Percentiles rank a stretch among this genome's conserved stretches.
phyloP scores from a whole-genome alignment of 2,329 filamentous ascomycete species.

The Mycocentrospora acerina region DNA sequence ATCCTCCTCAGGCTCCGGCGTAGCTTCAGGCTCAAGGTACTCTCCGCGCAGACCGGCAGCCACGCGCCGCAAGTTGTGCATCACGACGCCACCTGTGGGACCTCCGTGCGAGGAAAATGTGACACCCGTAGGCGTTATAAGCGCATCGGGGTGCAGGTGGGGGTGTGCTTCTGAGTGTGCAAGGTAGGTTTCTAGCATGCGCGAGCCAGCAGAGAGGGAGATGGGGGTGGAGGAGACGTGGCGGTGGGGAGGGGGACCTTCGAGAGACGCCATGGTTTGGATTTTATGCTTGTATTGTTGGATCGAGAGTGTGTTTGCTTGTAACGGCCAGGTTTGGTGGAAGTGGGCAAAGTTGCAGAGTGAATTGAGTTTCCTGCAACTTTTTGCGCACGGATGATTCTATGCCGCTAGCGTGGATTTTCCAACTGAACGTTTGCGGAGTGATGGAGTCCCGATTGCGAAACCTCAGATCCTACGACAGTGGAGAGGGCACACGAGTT shows the following conservation, averaged over 20 bases:
- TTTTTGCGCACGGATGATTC: constrained; percentile 35
- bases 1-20: constrained; percentile 43
- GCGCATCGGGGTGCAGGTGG: constrained; percentile 53
- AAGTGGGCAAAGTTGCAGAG: constrained; percentile 3
- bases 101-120: constrained; percentile 47
- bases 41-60: constrained; percentile 56
- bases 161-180: constrained; percentile 41
- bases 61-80: constrained; percentile 57
- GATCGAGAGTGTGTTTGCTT: neutral
- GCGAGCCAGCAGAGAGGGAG: constrained; percentile 35
- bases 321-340: neutral
- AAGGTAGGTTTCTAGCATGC: constrained; percentile 45
- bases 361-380: constrained; percentile 14
- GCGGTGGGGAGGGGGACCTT: constrained; percentile 41
- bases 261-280: constrained; percentile 28
- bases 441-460: too few relatives aligned
- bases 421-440: constrained; percentile 17
- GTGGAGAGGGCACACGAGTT: too few relatives aligned
- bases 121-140: constrained; percentile 46
- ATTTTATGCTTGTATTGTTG: constrained; percentile 1
- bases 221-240: constrained; percentile 36
- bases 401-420: constrained; percentile 8
- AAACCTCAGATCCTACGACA: too few relatives aligned
- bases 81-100: constrained; percentile 48
- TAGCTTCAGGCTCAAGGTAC: constrained; percentile 48